These are phyloP conservation scores for Phlebopus sp. DNA, from an alignment of 1,284 basidiomycete species.

Conservation along the genomic window DNA sequence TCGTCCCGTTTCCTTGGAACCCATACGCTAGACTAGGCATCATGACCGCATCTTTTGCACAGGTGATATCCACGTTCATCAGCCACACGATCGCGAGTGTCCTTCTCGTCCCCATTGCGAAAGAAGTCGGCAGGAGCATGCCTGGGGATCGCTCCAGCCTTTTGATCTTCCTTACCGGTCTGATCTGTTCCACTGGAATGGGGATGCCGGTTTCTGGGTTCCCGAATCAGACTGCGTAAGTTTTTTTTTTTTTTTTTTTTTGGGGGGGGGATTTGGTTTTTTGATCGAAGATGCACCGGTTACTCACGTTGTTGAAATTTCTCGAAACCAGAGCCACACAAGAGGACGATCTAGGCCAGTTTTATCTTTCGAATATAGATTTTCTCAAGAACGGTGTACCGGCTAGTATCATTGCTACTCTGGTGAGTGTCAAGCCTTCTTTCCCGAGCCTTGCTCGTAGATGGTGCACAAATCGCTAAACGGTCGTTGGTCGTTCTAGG, in stretches of 20 bases:
- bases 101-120: constrained; percentile 93
- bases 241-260: too few relatives aligned
- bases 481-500: constrained; percentile 38
- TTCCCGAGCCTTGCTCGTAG: neutral
- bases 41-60: constrained; percentile 12
- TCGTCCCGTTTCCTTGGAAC: constrained; percentile 20
- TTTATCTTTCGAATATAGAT: constrained; percentile 83
- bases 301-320: constrained; percentile 9
- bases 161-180: constrained; percentile 87
- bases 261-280: too few relatives aligned
- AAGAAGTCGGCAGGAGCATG: constrained; percentile 82
- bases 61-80: constrained; percentile 87
- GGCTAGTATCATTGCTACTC: constrained; percentile 82
- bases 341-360: constrained; percentile 91
- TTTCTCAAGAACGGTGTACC: constrained; percentile 94
- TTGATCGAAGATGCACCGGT: constrained; percentile 6
- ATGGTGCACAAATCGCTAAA: neutral
- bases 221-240: constrained; percentile 93
- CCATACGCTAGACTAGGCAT: neutral
- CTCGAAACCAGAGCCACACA: constrained; percentile 72
- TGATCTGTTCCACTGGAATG: constrained; percentile 96
- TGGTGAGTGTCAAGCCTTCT: constrained; percentile 46
- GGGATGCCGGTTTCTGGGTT: constrained; percentile 98
- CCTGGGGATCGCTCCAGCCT: constrained; percentile 69
- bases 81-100: constrained; percentile 97